Percentiles rank a stretch among this genome's conserved stretches.
Evolutionary conservation across 345 rosid species (phyloP).

Genomic region (Kandelia obovata): DNA sequence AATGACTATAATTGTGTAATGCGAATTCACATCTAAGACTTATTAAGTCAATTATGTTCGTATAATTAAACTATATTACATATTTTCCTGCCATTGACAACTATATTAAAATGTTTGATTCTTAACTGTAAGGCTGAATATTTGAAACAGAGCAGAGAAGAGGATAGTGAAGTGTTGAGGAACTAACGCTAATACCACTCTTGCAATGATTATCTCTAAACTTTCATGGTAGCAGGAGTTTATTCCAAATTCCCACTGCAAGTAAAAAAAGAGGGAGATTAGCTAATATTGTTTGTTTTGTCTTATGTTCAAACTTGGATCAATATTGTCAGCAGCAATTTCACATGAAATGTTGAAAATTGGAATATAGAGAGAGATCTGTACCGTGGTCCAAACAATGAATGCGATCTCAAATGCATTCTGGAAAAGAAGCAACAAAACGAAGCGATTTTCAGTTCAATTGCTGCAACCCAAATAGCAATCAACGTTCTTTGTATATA

Average conservation of each 20-base stretch:
- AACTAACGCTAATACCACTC: slow-evolving; percentile 23
- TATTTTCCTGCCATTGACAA: too few relatives aligned
- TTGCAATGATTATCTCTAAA: not conserved
- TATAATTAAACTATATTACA: too few relatives aligned
- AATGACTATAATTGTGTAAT: too few relatives aligned
- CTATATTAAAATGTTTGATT: not conserved
- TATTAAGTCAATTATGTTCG: too few relatives aligned
- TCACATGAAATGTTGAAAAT: not conserved
- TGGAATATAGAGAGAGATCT: not conserved
- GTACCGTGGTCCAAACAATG: slow-evolving; percentile 42
- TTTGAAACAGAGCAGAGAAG: not conserved
- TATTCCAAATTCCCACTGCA: slow-evolving; percentile 25
- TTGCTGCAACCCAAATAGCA: too few relatives aligned
- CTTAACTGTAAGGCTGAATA: too few relatives aligned
- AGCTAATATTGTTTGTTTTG: not conserved
- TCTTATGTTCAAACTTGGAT: not conserved
- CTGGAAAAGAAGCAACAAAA: slow-evolving; percentile 18
- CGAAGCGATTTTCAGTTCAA: not conserved
- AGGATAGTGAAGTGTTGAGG: not conserved
- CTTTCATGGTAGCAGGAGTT: slow-evolving; percentile 27
- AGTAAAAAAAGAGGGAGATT: not conserved
- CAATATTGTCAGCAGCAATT: not conserved
- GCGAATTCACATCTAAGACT: too few relatives aligned
- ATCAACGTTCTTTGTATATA: too few relatives aligned
- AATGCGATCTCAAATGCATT: slow-evolving; percentile 51